These are phyloP conservation scores for Opeltia flavorubescens DNA, from an alignment of 495 filamentous ascomycete genomes.

Conservation along the genomic window DNA sequence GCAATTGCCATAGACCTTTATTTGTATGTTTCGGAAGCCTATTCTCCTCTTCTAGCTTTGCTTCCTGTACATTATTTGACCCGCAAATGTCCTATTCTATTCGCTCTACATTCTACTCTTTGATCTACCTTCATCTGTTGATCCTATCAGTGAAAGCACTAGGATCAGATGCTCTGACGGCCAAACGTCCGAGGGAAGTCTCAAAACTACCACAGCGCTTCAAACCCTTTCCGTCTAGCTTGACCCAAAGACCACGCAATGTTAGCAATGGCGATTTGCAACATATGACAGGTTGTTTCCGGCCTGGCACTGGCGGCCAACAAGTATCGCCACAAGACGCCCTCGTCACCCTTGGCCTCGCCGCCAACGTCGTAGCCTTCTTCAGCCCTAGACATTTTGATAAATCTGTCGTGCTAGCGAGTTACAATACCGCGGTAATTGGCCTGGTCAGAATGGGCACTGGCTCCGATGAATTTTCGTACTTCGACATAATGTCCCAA, in stretches of 20 bases:
- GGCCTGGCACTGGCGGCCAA: background rate
- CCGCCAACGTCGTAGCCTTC: background rate
- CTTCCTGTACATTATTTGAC: no score
- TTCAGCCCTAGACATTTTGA: background rate
- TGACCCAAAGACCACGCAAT: background rate
- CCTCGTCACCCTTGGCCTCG: background rate
- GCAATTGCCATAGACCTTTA: no score
- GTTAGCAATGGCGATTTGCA: background rate
- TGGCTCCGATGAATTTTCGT: background rate
- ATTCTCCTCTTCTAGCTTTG: no score
- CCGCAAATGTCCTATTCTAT: no score
- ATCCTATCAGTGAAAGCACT: background rate
- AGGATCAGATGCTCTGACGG: background rate
- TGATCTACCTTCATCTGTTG: background rate
- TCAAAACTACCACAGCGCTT: no score
- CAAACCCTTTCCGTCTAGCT: background rate
- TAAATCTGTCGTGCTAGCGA: background rate
- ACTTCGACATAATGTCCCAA: background rate
- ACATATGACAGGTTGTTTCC: background rate
- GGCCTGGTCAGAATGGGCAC: background rate
- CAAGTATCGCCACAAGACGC: background rate
- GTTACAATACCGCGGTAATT: background rate
- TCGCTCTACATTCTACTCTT: no score
- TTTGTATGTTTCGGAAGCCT: no score
- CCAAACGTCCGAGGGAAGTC: no score